A percentile compares a stretch with the other conserved stretches of the same genome.
These are phyloP conservation scores for Sodiomyces alkalinus DNA, from an alignment of 2,329 filamentous ascomycete species.

Conservation along the genomic window DNA sequence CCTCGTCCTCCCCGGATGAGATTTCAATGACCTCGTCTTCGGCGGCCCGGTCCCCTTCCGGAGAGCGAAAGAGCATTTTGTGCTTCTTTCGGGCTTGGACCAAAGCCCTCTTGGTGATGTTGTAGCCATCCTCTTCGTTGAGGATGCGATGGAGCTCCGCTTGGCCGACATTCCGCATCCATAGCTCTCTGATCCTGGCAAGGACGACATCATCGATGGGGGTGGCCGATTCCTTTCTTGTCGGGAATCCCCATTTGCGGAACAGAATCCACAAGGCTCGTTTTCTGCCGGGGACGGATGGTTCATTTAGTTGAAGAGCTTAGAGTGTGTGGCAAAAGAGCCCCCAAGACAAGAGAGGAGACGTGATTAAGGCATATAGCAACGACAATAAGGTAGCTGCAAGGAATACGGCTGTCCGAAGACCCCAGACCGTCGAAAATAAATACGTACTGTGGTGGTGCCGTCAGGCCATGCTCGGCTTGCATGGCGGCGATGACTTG, in stretches of 20 bases:
- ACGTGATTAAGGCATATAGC: too few species aligned
- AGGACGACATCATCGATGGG: slow-evolving; percentile 52
- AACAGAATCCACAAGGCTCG: slow-evolving; percentile 64
- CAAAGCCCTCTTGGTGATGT: slow-evolving; percentile 56
- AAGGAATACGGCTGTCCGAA: too few species aligned
- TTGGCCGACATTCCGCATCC: slow-evolving; percentile 59
- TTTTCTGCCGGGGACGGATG: too few species aligned
- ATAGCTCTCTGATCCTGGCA: slow-evolving; percentile 57
- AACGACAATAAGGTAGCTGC: too few species aligned
- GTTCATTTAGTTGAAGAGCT: too few species aligned
- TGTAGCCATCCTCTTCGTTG: slow-evolving; percentile 53
- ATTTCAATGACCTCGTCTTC: not conserved
- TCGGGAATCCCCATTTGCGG: slow-evolving; percentile 65
- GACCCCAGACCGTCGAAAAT: too few species aligned
- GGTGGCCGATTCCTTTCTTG: too few species aligned
- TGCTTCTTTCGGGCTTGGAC: slow-evolving; percentile 55
- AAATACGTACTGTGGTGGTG: too few species aligned
- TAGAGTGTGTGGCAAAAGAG: too few species aligned
- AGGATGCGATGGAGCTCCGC: slow-evolving; percentile 59
- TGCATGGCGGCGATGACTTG: slow-evolving; percentile 66
- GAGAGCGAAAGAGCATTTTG: slow-evolving; percentile 48
- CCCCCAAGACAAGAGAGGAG: too few species aligned
- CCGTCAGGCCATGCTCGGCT: too few species aligned
- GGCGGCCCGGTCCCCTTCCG: slow-evolving; percentile 38
- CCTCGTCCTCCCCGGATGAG: slow-evolving; percentile 3